Evolutionary conservation across 2,329 filamentous ascomycete species (phyloP).

Genomic region (Penicillium sp.): DNA sequence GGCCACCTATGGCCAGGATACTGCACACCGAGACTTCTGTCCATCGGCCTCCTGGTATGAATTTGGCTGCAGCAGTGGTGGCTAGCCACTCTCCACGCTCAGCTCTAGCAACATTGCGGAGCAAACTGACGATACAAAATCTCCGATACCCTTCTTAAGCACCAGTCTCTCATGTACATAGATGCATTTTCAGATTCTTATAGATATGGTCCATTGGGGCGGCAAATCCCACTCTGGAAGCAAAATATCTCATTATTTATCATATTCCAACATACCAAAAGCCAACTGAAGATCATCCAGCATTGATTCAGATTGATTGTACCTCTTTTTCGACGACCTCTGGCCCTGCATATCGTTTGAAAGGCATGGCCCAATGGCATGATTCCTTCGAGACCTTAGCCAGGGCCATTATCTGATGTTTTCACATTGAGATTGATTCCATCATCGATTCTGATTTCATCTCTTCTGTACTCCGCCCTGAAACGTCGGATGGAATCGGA

Average conservation of each 20-base stretch:
- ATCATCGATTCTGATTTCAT: too few relatives aligned
- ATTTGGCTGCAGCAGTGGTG: neutral
- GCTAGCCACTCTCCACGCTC: neutral
- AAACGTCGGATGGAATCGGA: neutral
- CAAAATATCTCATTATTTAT: neutral
- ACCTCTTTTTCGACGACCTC: neutral
- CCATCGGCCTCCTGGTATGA: neutral
- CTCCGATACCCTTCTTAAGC: conserved; percentile 6
- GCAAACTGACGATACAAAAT: neutral
- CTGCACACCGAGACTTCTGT: neutral
- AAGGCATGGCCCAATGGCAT: neutral
- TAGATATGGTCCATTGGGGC: neutral
- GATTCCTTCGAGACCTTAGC: neutral
- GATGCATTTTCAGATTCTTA: conserved; percentile 1
- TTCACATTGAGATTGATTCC: too few relatives aligned
- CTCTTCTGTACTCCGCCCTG: too few relatives aligned
- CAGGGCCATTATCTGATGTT: too few relatives aligned
- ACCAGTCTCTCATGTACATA: conserved; percentile 2
- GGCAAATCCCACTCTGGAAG: neutral
- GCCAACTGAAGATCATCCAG: neutral
- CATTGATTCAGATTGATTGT: neutral
- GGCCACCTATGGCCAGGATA: neutral
- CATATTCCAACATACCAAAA: neutral
- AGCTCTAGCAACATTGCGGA: neutral
- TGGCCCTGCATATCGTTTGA: neutral